A percentile compares a stretch with the other conserved stretches of the same genome.
These are phyloP conservation scores for Aspergillus sp. DNA, from an alignment of 2,329 filamentous ascomycete genomes.

Conservation along the genomic window DNA sequence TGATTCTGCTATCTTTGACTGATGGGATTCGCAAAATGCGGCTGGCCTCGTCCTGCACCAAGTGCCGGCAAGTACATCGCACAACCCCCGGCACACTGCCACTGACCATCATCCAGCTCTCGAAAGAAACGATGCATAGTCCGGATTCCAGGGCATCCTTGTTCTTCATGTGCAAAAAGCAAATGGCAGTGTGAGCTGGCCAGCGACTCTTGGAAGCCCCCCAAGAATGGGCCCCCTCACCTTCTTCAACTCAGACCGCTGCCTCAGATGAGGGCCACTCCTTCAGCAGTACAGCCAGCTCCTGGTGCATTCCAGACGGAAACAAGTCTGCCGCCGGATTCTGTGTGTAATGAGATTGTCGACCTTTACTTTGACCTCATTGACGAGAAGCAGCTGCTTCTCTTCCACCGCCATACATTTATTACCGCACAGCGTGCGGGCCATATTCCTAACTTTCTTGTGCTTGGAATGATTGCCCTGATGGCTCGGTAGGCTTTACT, in stretches of 20 bases:
- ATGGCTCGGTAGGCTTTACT: background rate
- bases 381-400: constrained; percentile 6
- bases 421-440: background rate
- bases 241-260: too few species aligned
- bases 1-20: too few species aligned
- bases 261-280: background rate
- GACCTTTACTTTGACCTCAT: constrained; percentile 7
- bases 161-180: background rate
- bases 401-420: constrained; percentile 2
- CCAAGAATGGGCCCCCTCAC: background rate
- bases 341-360: constrained; percentile 4
- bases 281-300: background rate
- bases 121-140: constrained; percentile 4
- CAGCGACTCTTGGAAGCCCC: background rate
- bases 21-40: background rate
- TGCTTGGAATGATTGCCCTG: constrained; percentile 3
- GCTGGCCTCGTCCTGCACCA: constrained; percentile 1
- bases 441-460: background rate
- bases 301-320: background rate
- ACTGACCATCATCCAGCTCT: background rate
- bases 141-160: background rate
- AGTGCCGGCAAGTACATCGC: background rate
- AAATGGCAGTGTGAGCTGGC: background rate
- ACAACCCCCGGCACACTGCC: too few species aligned
- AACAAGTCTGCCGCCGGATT: background rate